A percentile compares a stretch with the other conserved stretches of the same genome.
Conservation (phyloP, 2,329 filamentous ascomycete species). For the Cladosporium sp. region DNA sequence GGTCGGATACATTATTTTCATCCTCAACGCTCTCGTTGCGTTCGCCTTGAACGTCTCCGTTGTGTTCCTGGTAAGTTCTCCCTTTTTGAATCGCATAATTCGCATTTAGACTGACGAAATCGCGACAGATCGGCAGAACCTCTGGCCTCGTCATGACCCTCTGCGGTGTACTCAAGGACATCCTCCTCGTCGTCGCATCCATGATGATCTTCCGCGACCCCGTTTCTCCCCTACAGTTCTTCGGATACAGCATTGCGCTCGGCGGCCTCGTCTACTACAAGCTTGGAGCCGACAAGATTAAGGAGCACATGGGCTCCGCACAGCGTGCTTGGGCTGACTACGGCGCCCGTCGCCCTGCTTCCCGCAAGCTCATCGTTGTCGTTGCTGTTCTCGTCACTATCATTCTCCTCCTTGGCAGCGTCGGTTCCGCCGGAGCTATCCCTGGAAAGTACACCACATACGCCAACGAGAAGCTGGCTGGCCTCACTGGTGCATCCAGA, state of each 20-base stretch:
- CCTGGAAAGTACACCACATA: conserved; percentile 21
- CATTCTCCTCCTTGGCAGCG: conserved; percentile 65
- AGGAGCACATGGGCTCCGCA: conserved; percentile 72
- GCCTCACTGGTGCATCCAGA: background rate
- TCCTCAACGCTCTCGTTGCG: conserved; percentile 74
- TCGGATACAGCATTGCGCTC: conserved; percentile 80
- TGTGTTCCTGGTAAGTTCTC: conserved; percentile 75
- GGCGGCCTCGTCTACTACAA: conserved; percentile 83
- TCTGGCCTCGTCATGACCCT: conserved; percentile 83
- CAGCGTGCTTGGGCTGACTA: conserved; percentile 84
- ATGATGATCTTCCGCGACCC: conserved; percentile 80
- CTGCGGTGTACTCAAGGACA: conserved; percentile 85
- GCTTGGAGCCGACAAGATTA: conserved; percentile 79
- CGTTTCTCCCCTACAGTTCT: conserved; percentile 73
- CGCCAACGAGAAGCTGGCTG: conserved; percentile 13
- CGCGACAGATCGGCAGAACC: conserved; percentile 75
- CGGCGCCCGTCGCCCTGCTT: conserved; percentile 71
- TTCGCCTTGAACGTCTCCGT: conserved; percentile 84
- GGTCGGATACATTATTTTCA: conserved; percentile 70
- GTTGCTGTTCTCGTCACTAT: conserved; percentile 63
- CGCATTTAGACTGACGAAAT: background rate
- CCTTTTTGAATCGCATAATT: too few relatives aligned
- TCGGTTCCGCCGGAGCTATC: conserved; percentile 34
- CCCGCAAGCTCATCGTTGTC: conserved; percentile 76
- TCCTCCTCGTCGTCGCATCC: conserved; percentile 75